Percentiles rank a stretch among this genome's conserved stretches.
phyloP scores from a whole-genome alignment of 192 early-diverging fungal genomes.

The Lunasporangiospora selenospora region DNA sequence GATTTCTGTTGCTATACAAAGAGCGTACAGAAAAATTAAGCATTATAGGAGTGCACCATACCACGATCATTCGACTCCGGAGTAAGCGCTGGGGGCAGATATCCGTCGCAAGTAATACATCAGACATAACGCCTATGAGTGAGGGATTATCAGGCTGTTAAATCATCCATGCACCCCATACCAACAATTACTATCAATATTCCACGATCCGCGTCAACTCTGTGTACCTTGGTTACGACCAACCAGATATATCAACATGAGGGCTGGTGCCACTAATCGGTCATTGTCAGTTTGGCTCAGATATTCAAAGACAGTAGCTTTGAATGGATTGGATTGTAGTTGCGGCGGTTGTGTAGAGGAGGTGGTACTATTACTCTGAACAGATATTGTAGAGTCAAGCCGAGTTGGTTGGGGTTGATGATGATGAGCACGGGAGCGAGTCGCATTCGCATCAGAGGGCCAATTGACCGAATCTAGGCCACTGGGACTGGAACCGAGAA shows the following conservation, averaged over 20 bases:
- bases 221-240: conserved; percentile 42
- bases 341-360: conserved; percentile 9
- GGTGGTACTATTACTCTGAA: too few relatives aligned
- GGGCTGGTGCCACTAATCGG: conserved; percentile 34
- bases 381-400: background rate
- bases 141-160: background rate
- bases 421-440: background rate
- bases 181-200: too few relatives aligned
- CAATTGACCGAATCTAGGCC: conserved; percentile 11
- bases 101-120: conserved; percentile 45
- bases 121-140: conserved; percentile 37
- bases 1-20: background rate
- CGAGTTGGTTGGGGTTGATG: background rate
- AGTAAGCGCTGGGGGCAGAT: conserved; percentile 51
- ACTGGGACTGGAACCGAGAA: conserved; percentile 30
- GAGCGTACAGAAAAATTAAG: background rate
- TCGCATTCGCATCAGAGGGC: background rate
- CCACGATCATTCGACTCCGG: conserved; percentile 40
- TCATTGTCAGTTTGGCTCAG: conserved; percentile 28
- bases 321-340: conserved; percentile 42
- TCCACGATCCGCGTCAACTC: too few relatives aligned
- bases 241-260: conserved; percentile 45
- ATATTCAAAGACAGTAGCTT: conserved; percentile 39
- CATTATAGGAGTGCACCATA: background rate
- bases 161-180: too few relatives aligned